Evolutionary conservation across 345 rosid species (phyloP), one percentile per base, ranked within the genome.

Genomic region (Eucalyptus grandis): DNA sequence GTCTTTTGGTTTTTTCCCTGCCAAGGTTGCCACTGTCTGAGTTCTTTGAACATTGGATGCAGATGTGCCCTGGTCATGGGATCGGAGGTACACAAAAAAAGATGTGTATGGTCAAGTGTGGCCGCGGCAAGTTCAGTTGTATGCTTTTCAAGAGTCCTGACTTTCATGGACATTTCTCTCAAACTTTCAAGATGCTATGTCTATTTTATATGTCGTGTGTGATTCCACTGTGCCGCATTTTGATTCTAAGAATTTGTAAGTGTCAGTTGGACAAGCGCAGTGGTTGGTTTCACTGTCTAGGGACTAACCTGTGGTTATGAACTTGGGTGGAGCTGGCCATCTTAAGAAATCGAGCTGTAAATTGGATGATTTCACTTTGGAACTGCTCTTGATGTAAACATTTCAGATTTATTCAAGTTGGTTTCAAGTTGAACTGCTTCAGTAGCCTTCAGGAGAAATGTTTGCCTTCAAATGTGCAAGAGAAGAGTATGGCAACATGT

Each of bases 61-160:
- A 97, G 99, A 98, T 92, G 93, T 95, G 72, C 98, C 99, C 1
- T 98, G 99, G 99, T 98, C 96, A 43, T 97, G 99, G 99, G 99
- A 97, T 92, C 91, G 97, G 89, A 91, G 86, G 77, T 96, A 98
- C 92, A 91, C 54, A 51, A 92, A 96, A 91, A 96, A 95, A 93
- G 99, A 96, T 91, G 98, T 96, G 58, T 94, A 94, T 22, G 97
- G 99, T 62, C 98, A 95, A 91, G 94, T 94, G 91, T 96, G 99
- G 98, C 98, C 98, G 2, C 94, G 96, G 49, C 50, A 50, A 43
- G 92, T 92, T 88, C 92, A 89, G 67, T 88, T 93, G 77, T 92
- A 94, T 80, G 86, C 91, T 86, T 91, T 43, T 56, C 91, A 90
- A 83, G 91, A 92, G 54, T 91, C 90, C 3, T 89, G 89, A 89